phyloP scores from a whole-genome alignment of 2,329 filamentous ascomycete species.

The Colletotrichum eremochloae region DNA sequence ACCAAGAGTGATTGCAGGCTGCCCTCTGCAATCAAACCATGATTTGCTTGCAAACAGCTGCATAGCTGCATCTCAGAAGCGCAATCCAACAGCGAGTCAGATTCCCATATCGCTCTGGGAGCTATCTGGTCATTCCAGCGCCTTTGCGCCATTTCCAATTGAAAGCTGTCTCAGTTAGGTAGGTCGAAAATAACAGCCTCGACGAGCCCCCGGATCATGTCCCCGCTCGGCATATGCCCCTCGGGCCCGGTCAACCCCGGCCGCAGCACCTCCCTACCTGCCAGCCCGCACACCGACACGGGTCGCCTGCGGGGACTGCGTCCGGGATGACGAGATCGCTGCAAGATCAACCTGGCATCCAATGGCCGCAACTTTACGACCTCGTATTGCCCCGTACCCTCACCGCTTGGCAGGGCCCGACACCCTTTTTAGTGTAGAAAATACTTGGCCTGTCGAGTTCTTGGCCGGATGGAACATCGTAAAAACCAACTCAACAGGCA shows the following conservation, averaged over 20 bases:
- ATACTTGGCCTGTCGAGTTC: not conserved
- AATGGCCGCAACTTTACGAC: not conserved
- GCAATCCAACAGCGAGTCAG: not conserved
- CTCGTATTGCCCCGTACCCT: not conserved
- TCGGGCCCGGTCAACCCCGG: not conserved
- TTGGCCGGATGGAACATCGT: constrained; percentile 9
- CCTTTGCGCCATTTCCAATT: not conserved
- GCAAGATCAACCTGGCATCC: not conserved
- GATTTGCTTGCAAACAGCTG: not conserved
- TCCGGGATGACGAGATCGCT: not conserved
- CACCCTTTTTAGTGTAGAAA: not conserved
- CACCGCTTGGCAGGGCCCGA: not conserved
- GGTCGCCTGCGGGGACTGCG: too few relatives aligned
- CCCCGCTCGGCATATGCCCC: not conserved
- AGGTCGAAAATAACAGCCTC: not conserved
- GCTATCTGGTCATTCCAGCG: not conserved
- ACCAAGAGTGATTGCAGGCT: not conserved
- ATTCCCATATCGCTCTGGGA: not conserved
- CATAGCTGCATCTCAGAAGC: not conserved
- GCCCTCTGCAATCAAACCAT: not conserved
- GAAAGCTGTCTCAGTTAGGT: too few relatives aligned
- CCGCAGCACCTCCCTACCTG: too few relatives aligned
- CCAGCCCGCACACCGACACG: not conserved
- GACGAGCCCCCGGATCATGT: too few relatives aligned
- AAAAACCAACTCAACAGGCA: constrained; percentile 10